Conservation (phyloP, 2,329 filamentous ascomycete species). For the Cadophora gregata region DNA sequence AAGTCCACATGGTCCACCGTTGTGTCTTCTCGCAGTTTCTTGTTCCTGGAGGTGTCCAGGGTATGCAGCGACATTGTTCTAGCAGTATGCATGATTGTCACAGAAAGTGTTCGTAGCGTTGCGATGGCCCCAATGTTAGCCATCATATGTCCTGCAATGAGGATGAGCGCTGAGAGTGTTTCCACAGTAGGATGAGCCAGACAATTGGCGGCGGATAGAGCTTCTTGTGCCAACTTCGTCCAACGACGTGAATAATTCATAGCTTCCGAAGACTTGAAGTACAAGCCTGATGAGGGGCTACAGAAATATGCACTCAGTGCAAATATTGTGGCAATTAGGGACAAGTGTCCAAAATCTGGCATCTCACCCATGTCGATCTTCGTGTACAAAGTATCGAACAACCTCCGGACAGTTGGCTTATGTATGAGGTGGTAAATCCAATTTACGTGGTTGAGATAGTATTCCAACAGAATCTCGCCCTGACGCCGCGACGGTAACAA, state of each 20-base stretch:
- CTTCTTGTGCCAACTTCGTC: slow-evolving; percentile 32
- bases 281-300: slow-evolving; percentile 16
- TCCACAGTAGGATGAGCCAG: slow-evolving; percentile 43
- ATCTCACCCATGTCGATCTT: slow-evolving; percentile 25
- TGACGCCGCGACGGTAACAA: slow-evolving; percentile 30
- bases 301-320: slow-evolving; percentile 34
- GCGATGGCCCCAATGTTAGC: slow-evolving; percentile 47
- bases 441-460: slow-evolving; percentile 32
- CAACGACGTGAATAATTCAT: slow-evolving; percentile 23
- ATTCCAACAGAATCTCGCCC: slow-evolving; percentile 28
- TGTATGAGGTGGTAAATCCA: slow-evolving; percentile 38
- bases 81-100: slow-evolving; percentile 42
- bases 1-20: slow-evolving; percentile 39
- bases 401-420: slow-evolving; percentile 30
- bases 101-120: slow-evolving; percentile 44
- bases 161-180: slow-evolving; percentile 46
- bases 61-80: slow-evolving; percentile 33
- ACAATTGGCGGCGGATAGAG: slow-evolving; percentile 40
- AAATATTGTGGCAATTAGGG: slow-evolving; percentile 33
- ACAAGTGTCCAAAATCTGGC: slow-evolving; percentile 28
- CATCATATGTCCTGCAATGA: slow-evolving; percentile 45
- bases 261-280: slow-evolving; percentile 20
- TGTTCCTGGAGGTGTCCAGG: slow-evolving; percentile 35
- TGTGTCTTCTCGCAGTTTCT: slow-evolving; percentile 29
- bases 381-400: slow-evolving; percentile 29